phyloP scores from a whole-genome alignment of 2,329 filamentous ascomycete species.

The Huntiella moniliformis region DNA sequence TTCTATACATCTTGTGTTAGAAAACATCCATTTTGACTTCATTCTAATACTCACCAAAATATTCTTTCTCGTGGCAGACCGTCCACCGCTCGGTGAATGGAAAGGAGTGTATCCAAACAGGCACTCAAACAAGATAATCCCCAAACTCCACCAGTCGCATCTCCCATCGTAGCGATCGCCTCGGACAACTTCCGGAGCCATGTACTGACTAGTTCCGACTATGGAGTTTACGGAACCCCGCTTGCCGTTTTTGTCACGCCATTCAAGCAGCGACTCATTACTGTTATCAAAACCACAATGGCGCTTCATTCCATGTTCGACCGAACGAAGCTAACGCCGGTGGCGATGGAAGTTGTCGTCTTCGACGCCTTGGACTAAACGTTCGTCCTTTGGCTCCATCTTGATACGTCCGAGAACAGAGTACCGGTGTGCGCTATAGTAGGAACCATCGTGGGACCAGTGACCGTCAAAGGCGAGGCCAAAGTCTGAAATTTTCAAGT shows the following conservation, averaged over 20 bases:
- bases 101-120: conserved; percentile 87
- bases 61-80: conserved; percentile 62
- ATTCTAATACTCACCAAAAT: conserved; percentile 41
- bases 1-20: conserved; percentile 26
- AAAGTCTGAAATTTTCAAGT: conserved; percentile 92
- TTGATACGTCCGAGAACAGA: conserved; percentile 58
- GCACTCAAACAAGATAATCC: conserved; percentile 87
- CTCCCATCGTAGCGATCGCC: conserved; percentile 74
- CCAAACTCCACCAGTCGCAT: conserved; percentile 95
- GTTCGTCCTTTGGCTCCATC: conserved; percentile 47
- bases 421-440: conserved; percentile 70
- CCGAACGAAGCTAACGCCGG: conserved; percentile 9
- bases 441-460: conserved; percentile 78
- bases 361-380: background rate
- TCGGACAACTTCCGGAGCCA: conserved; percentile 83
- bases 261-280: conserved; percentile 34
- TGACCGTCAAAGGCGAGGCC: conserved; percentile 88
- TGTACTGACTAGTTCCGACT: conserved; percentile 92
- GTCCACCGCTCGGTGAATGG: conserved; percentile 52
- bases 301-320: conserved; percentile 23
- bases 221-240: conserved; percentile 64
- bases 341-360: conserved; percentile 16
- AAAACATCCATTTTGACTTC: conserved; percentile 15
- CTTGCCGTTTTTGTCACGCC: conserved; percentile 50
- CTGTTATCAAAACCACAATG: conserved; percentile 9